These are phyloP conservation scores for Dioscorea alata DNA, from an alignment of 106 monocot genomes.

Conservation along the genomic window DNA sequence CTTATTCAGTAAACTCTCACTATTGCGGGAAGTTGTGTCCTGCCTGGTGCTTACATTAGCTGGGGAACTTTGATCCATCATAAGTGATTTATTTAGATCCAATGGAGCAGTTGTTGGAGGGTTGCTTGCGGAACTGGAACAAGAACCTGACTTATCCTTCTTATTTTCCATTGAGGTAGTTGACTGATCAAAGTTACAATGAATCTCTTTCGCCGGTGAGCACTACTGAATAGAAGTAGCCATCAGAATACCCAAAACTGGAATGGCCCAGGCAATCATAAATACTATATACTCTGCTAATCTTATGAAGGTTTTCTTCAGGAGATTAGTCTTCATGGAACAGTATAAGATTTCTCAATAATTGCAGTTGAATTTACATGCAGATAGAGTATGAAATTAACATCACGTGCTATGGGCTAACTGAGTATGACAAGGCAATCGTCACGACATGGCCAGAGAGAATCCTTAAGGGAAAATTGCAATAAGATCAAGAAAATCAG, in stretches of 20 bases:
- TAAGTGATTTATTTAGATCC: not conserved
- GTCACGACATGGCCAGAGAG: no score
- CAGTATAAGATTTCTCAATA: no score
- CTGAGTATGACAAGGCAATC: no score
- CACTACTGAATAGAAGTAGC: not conserved
- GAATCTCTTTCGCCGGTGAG: not conserved
- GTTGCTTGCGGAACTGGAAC: not conserved
- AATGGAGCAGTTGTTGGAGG: not conserved
- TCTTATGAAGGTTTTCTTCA: no score
- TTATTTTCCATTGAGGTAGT: not conserved
- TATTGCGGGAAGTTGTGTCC: not conserved
- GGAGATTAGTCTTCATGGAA: no score
- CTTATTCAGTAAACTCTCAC: not conserved
- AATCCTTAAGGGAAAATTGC: no score
- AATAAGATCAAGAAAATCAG: no score
- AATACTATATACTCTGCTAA: no score
- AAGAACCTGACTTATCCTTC: not conserved
- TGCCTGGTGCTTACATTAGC: not conserved
- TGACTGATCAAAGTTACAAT: not conserved
- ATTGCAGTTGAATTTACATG: no score
- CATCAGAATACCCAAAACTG: not conserved
- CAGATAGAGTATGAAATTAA: no score
- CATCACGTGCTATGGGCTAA: no score
- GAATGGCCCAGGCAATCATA: no score
- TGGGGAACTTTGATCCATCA: not conserved